Percentiles rank a stretch among this genome's conserved stretches.
phyloP scores from a whole-genome alignment of 73 alveolate species.

The Uronychia binucleata region DNA sequence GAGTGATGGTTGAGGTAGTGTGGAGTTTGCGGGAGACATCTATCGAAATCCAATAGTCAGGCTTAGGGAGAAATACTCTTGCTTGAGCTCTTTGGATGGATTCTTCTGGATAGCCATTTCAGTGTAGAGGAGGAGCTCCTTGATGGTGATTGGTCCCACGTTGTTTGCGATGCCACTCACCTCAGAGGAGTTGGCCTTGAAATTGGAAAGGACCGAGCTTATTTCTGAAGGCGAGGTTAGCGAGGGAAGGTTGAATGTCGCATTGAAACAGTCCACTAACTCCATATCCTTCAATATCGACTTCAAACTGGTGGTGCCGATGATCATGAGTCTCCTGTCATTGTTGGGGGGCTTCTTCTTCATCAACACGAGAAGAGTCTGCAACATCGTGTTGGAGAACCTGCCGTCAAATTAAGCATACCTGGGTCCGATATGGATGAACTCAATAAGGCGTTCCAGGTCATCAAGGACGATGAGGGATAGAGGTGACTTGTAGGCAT shows the following conservation, averaged over 20 bases:
- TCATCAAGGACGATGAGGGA: slow-evolving; percentile 97
- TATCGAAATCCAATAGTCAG: too few species aligned
- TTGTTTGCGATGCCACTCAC: background rate
- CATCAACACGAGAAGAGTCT: slow-evolving; percentile 93
- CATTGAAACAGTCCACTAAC: slow-evolving; percentile 82
- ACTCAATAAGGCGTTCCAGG: slow-evolving; percentile 98
- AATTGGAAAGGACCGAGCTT: slow-evolving; percentile 10
- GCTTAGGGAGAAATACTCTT: background rate
- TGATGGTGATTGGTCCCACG: slow-evolving; percentile 8
- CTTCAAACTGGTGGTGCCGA: slow-evolving; percentile 96
- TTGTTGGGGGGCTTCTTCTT: slow-evolving; percentile 98
- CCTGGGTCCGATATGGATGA: slow-evolving; percentile 99
- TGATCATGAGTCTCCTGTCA: slow-evolving; percentile 92
- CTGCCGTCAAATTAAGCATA: background rate
- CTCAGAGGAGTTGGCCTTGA: background rate
- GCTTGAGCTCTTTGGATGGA: background rate
- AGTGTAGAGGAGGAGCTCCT: slow-evolving; percentile 36
- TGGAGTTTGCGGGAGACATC: too few species aligned
- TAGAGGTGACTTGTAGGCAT: slow-evolving; percentile 98
- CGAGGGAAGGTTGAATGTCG: slow-evolving; percentile 21
- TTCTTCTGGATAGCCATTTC: slow-evolving; percentile 56
- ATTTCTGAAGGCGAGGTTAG: background rate
- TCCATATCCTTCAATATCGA: slow-evolving; percentile 91
- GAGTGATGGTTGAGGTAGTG: too few species aligned
- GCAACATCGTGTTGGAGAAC: slow-evolving; percentile 95